Base-by-base conservation (phyloP, 176 grass and related monocot genomes). In the Rhynchospora breviuscula region DNA sequence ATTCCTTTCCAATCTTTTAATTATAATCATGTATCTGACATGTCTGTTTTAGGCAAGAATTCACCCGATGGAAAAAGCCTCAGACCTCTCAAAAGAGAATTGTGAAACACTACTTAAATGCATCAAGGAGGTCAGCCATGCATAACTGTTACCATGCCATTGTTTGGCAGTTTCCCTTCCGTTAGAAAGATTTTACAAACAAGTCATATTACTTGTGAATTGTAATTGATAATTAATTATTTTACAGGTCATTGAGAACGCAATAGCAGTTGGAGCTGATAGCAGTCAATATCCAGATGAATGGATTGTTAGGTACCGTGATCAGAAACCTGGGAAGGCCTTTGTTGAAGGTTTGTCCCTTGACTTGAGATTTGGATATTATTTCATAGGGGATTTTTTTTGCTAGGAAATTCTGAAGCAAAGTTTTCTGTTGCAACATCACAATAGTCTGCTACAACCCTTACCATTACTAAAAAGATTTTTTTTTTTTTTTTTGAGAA, bases 61-160 rank as follows among this genome's bases (percentile, higher is more conserved):
- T 81, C 92, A 94, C 85, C 92, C 92, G 14, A 87, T 90, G 88
- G 90, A 94, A 94, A 88, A 76, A 64, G 88, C 90, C 76, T 88
- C 86, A 3, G 89, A 83, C 78, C 72, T 92, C 49, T 85, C 92
- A 61, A 92, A 89, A 63, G 87, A 90, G 73, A 92, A 83, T 26
- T 87, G 86, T 62, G 60, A 84, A 77, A 66, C 66, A 84, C 89
- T 95, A 22, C 75, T 87, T 85, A 84, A 68, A 85, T 95, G 88
- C 86, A 90, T 95, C 52, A 89, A 84, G 86, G 88, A 92, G 93
- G 90, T 90, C 56, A 86, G 74, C 53, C 21, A 80, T 80, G n/a
- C 2, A 1, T 80, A 62, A 59, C 26, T 61, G 35, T 80, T 60
- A 53, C 21, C 4, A 17, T 54, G 49, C 48, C 8, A 17, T 76